Percentiles rank a stretch among this genome's conserved stretches.
Evolutionary conservation across 2,329 filamentous ascomycete genomes (phyloP).

Genomic region (Fusarium burgessii): DNA sequence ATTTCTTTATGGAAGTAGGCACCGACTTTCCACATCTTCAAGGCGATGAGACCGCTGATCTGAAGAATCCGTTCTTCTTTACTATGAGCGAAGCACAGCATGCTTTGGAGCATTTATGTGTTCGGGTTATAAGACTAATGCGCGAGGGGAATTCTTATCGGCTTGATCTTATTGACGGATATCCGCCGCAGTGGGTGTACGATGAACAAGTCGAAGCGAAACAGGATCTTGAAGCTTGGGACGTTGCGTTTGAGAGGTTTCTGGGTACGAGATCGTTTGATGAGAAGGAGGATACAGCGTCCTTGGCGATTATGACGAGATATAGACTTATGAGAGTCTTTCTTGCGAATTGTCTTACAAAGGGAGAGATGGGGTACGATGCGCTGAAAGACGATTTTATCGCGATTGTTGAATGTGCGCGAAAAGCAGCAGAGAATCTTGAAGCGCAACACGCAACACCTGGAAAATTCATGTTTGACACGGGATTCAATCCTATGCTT

Average conservation of each 20-base stretch:
- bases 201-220: constrained; percentile 41
- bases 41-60: not conserved
- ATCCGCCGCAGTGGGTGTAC: constrained; percentile 28
- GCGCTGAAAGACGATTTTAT: constrained; percentile 46
- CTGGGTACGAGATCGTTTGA: not conserved
- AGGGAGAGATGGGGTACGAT: constrained; percentile 53
- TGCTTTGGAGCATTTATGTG: constrained; percentile 46
- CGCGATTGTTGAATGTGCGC: constrained; percentile 47
- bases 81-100: constrained; percentile 46
- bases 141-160: constrained; percentile 47
- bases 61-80: constrained; percentile 2
- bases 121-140: constrained; percentile 49
- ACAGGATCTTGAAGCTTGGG: constrained; percentile 48
- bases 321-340: constrained; percentile 51
- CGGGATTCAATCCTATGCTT: constrained; percentile 54
- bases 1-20: constrained; percentile 50
- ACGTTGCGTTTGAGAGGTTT: constrained; percentile 41
- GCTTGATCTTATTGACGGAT: constrained; percentile 18
- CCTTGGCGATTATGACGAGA: constrained; percentile 48
- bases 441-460: not conserved
- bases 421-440: constrained; percentile 17
- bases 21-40: constrained; percentile 15
- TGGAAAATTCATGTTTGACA: constrained; percentile 56
- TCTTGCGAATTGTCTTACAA: constrained; percentile 47
- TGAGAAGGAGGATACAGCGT: constrained; percentile 10